phyloP scores from a whole-genome alignment of 805 yeast genomes.

The Teunomyces barrocoloradensis region DNA sequence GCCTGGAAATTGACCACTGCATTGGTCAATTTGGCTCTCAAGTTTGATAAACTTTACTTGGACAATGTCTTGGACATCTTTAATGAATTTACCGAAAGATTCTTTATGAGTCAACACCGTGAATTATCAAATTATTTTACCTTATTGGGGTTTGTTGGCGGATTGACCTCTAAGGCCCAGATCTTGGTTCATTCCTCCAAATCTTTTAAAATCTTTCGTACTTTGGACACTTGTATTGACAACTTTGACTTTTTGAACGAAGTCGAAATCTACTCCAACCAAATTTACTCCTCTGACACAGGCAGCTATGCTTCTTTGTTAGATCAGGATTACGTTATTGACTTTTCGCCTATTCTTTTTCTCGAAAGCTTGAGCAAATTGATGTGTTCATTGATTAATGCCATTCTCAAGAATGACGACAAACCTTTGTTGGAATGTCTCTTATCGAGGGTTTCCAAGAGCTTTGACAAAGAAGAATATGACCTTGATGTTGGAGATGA shows the following conservation, averaged over 20 bases:
- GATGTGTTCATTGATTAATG: slow-evolving; percentile 34
- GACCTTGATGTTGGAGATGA: neutral
- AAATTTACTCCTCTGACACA: slow-evolving; percentile 10
- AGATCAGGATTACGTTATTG: slow-evolving; percentile 25
- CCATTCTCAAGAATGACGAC: slow-evolving; percentile 24
- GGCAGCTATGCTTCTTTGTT: slow-evolving; percentile 14
- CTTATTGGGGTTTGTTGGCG: slow-evolving; percentile 33
- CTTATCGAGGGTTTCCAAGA: slow-evolving; percentile 23
- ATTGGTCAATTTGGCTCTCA: slow-evolving; percentile 27
- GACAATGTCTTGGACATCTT: slow-evolving; percentile 27
- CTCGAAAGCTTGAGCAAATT: slow-evolving; percentile 31
- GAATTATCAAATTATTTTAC: slow-evolving; percentile 34
- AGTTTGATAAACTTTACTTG: slow-evolving; percentile 18
- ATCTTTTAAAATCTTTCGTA: slow-evolving; percentile 29
- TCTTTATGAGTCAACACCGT: slow-evolving; percentile 19
- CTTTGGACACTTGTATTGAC: slow-evolving; percentile 36
- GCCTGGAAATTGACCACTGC: slow-evolving; percentile 35
- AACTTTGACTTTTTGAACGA: slow-evolving; percentile 37
- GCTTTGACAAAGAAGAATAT: slow-evolving; percentile 8
- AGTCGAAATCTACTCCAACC: slow-evolving; percentile 30
- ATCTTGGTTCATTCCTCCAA: slow-evolving; percentile 22
- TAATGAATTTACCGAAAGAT: slow-evolving; percentile 21
- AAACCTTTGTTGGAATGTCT: slow-evolving; percentile 27
- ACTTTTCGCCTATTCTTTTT: slow-evolving; percentile 36
- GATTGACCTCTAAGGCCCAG: slow-evolving; percentile 25